phyloP scores from a whole-genome alignment of 2,329 filamentous ascomycete genomes.

The Pseudophaeomoniella oleicola region DNA sequence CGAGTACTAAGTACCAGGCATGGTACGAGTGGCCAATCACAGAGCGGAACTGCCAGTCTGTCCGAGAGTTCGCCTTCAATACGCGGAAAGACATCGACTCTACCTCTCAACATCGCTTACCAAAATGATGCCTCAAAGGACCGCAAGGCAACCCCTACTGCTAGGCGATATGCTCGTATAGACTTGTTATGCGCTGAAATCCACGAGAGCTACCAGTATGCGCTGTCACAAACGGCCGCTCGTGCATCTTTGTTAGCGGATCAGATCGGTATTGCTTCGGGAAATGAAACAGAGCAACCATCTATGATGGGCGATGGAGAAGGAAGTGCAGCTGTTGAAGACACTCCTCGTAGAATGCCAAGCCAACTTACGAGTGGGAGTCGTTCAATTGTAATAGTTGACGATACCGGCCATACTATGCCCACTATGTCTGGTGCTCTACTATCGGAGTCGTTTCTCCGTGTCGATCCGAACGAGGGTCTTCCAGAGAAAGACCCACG shows the following conservation, averaged over 20 bases:
- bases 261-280: conserved; percentile 1
- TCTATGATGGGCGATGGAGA: conserved; percentile 2
- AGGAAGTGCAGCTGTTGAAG: conserved; percentile 11
- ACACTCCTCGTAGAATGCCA: conserved; percentile 16
- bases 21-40: conserved; percentile 17
- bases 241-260: conserved; percentile 1
- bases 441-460: conserved; percentile 1
- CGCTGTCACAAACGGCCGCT: conserved; percentile 49
- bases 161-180: conserved; percentile 47
- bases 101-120: conserved; percentile 30
- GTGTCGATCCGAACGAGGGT: too few species aligned
- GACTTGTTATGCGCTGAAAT: conserved; percentile 71
- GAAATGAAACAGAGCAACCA: background rate
- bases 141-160: conserved; percentile 17
- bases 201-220: conserved; percentile 63
- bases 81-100: conserved; percentile 23
- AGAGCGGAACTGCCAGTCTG: conserved; percentile 19
- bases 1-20: conserved; percentile 57
- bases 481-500: too few species aligned
- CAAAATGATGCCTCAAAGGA: conserved; percentile 28
- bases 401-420: conserved; percentile 35
- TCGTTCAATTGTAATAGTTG: conserved; percentile 79
- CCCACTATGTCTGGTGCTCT: conserved; percentile 25
- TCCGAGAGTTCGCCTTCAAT: conserved; percentile 18
- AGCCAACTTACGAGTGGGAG: conserved; percentile 62